phyloP scores from a whole-genome alignment of 2,329 filamentous ascomycete genomes.

The Colletotrichum sp. region DNA sequence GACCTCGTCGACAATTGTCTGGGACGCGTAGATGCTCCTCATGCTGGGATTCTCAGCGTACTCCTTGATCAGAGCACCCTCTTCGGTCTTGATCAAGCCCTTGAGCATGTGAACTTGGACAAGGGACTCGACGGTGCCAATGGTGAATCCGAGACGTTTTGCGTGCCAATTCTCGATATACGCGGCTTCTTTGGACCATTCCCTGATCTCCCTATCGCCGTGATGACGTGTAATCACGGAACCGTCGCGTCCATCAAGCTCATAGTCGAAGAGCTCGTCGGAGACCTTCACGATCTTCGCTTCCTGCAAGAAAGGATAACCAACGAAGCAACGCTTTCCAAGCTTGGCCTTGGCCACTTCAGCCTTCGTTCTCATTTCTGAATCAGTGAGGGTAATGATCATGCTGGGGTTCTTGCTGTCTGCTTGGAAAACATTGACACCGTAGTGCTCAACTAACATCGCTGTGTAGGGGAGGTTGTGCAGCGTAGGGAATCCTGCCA shows the following conservation, averaged over 20 bases:
- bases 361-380: constrained; percentile 72
- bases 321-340: constrained; percentile 86
- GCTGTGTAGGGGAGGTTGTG: constrained; percentile 86
- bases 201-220: constrained; percentile 75
- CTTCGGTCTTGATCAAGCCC: constrained; percentile 87
- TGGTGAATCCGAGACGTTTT: constrained; percentile 87
- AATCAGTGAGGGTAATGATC: constrained; percentile 82
- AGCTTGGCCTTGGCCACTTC: constrained; percentile 80
- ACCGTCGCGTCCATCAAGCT: constrained; percentile 68
- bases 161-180: constrained; percentile 88
- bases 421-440: constrained; percentile 92
- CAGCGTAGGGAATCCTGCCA: constrained; percentile 92
- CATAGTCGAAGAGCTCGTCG: constrained; percentile 92
- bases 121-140: constrained; percentile 85
- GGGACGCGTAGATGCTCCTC: constrained; percentile 89
- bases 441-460: constrained; percentile 73
- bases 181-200: constrained; percentile 84
- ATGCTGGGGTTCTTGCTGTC: constrained; percentile 98
- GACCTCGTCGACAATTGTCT: constrained; percentile 89
- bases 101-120: constrained; percentile 94
- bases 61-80: constrained; percentile 90
- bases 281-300: constrained; percentile 88
- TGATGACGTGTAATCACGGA: constrained; percentile 75
- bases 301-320: constrained; percentile 95
- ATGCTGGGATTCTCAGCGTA: constrained; percentile 86